A percentile compares a stretch with the other conserved stretches of the same genome.
Evolutionary conservation across 352 stramenopile genomes (phyloP).

Genomic region (Saprolegnia diclina): DNA sequence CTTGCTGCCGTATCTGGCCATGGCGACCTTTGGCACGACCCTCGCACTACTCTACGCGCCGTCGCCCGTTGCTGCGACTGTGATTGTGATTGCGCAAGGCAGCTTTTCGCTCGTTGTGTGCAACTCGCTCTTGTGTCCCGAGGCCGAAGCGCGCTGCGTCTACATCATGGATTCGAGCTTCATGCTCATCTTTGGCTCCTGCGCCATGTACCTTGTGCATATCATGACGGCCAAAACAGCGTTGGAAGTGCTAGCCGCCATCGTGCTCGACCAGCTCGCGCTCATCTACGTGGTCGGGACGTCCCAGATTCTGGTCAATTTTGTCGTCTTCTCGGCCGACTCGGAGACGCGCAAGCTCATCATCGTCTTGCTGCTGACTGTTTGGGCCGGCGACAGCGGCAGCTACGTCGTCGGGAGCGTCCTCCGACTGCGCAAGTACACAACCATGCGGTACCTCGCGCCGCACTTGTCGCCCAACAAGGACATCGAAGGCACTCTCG

Average conservation of each 20-base stretch:
- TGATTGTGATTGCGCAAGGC: not conserved
- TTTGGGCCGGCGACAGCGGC: slow-evolving; percentile 85
- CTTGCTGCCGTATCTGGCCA: no score
- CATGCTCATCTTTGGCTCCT: slow-evolving; percentile 43
- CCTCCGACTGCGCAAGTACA: slow-evolving; percentile 79
- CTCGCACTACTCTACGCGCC: not conserved
- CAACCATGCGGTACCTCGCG: slow-evolving; percentile 73
- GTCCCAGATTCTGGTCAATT: slow-evolving; percentile 54
- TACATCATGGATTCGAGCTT: slow-evolving; percentile 44
- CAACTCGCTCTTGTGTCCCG: slow-evolving; percentile 60
- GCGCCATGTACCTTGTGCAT: slow-evolving; percentile 51
- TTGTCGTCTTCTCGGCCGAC: slow-evolving; percentile 37
- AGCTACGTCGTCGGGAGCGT: slow-evolving; percentile 91
- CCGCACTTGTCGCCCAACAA: slow-evolving; percentile 92
- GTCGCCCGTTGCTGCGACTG: not conserved
- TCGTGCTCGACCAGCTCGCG: slow-evolving; percentile 57
- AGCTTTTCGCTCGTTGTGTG: slow-evolving; percentile 23
- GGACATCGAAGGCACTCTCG: slow-evolving; percentile 91
- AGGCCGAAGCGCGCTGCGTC: slow-evolving; percentile 63
- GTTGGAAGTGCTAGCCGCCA: slow-evolving; percentile 37
- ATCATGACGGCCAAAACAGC: slow-evolving; percentile 31
- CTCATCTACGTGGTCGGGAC: slow-evolving; percentile 65
- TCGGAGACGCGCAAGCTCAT: slow-evolving; percentile 54
- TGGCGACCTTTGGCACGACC: not conserved
- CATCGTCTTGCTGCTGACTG: slow-evolving; percentile 57